Conservation (phyloP, 108 stramenopile genomes). For the Cyclotella baltica region DNA sequence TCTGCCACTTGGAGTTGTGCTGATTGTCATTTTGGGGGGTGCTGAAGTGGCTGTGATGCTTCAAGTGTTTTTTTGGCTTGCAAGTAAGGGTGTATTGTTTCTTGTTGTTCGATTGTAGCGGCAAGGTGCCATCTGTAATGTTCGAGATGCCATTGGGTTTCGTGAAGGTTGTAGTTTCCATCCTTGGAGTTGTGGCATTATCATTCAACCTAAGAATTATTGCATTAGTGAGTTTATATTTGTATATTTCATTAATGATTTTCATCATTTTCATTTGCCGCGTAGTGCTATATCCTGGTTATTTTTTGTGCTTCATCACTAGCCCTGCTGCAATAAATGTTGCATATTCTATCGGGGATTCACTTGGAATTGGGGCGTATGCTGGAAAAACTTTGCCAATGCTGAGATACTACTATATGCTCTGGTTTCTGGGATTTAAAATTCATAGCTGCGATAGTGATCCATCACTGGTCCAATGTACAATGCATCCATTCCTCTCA, state of each 20-base stretch:
- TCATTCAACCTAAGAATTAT: neutral
- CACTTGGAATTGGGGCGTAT: constrained; percentile 9
- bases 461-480: constrained; percentile 26
- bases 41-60: neutral
- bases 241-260: neutral
- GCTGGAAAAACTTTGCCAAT: constrained; percentile 5
- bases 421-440: constrained; percentile 24
- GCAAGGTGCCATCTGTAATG: neutral
- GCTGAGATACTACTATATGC: constrained; percentile 28
- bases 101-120: neutral
- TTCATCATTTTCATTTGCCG: neutral
- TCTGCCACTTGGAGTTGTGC: no score
- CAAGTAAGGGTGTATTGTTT: constrained; percentile 3
- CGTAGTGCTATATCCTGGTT: neutral
- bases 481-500: constrained; percentile 27
- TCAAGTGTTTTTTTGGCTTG: neutral
- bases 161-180: neutral
- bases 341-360: neutral
- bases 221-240: neutral
- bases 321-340: neutral
- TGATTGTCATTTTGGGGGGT: no score
- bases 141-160: constrained; percentile 7
- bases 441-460: constrained; percentile 27
- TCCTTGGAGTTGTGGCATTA: no score
- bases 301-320: neutral